Evolutionary conservation across 2,329 filamentous ascomycete genomes (phyloP).

Genomic region (Phyllosticta ampelicida): DNA sequence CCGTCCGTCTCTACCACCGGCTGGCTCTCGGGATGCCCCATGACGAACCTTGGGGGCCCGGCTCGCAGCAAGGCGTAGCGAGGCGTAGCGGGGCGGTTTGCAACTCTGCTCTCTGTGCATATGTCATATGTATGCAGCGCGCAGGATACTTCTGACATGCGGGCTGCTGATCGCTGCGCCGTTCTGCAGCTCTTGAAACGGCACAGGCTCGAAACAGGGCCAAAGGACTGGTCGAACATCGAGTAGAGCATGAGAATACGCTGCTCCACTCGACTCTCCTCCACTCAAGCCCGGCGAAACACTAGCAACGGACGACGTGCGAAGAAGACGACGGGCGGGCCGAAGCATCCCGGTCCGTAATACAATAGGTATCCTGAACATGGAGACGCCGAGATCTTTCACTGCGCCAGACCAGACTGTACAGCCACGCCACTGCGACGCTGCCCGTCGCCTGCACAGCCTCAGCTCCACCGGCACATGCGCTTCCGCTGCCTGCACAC

Average conservation of each 20-base stretch:
- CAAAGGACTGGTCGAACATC: conserved; percentile 9
- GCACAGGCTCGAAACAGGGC: conserved; percentile 8
- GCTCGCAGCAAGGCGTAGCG: conserved; percentile 1
- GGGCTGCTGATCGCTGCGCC: conserved; percentile 1
- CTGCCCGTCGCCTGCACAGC: conserved; percentile 7
- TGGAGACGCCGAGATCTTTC: conserved; percentile 11
- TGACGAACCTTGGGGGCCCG: conserved; percentile 1
- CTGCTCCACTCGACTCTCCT: neutral
- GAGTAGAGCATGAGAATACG: no score
- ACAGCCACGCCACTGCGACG: conserved; percentile 6
- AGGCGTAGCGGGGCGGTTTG: conserved; percentile 5
- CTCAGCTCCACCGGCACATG: conserved; percentile 1
- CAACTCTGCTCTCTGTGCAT: neutral
- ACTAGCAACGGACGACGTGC: conserved; percentile 2
- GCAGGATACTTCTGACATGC: neutral
- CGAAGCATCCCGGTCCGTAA: neutral
- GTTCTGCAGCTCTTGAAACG: conserved; percentile 9
- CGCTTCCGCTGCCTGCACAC: neutral
- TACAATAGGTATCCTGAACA: neutral
- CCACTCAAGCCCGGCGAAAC: conserved; percentile 5
- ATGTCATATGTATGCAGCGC: neutral
- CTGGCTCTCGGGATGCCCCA: conserved; percentile 2
- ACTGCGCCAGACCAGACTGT: no score
- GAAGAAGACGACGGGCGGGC: neutral
- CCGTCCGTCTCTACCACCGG: neutral